Base-by-base conservation (phyloP, 768 basidiomycete species). In the Pholiota conissans region DNA sequence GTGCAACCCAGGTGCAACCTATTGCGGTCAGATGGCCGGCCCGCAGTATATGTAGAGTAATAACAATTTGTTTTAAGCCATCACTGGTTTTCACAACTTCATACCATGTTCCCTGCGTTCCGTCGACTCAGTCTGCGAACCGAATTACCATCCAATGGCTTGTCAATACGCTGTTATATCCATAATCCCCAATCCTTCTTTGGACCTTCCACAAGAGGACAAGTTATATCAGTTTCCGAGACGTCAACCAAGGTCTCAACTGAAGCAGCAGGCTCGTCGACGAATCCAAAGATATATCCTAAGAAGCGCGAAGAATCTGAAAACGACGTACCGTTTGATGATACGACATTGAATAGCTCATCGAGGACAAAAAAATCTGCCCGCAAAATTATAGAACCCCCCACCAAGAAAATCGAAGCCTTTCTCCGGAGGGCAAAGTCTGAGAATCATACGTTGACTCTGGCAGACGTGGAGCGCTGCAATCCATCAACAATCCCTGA, bases 381-480 rank as follows among this genome's bases (percentile, higher is more conserved):
- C 27, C 26, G 34, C 30, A 57, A 29, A 55, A 40, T 49, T 20
- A 45, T 34, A 68, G 78, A 26, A 81, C 74, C 37, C 79, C 77
- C 59, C 6, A 28, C 42, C 18, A 40, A 37, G 11, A 54, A 54
- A 42, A 72, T 88, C 4, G 80, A 85, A 55, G 72, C 76, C 32
- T 85, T 83, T 65, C 80, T 91, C 14, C 73, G 83, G n/a, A 73
- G 78, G 27, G 74, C 89, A 42, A 74, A 75, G 40, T 72, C 74
- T 20, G 71, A 76, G 28, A 76, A 78, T 24, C 65, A 75, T 27
- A 71, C 78, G 26, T 76, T 88, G 6, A 81, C 81, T 2, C 71
- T 90, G 26, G 75, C 72, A 37, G 90, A 92, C 57, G 68, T 91
- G 40, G 87, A 90, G 65, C 78, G 76, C 13, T 80, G 76, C 59